Conservation (phyloP, 352 stramenopile genomes). For the Blastocystis hominis region DNA sequence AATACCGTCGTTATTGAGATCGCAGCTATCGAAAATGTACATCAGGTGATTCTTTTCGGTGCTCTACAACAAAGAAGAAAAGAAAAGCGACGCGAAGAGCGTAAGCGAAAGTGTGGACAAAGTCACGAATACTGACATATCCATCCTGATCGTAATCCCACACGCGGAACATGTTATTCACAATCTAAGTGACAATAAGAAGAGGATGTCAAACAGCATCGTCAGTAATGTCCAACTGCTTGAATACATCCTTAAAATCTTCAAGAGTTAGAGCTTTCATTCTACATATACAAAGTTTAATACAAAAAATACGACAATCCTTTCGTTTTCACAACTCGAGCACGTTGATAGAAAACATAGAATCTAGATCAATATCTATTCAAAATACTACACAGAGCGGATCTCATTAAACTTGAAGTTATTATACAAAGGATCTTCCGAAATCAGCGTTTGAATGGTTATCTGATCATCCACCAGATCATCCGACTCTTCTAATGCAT, state of each 20-base stretch:
- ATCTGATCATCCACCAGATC: background rate
- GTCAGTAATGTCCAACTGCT: background rate
- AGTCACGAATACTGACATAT: slow-evolving; percentile 31
- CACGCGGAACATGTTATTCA: background rate
- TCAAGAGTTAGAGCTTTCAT: slow-evolving; percentile 3
- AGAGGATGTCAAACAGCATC: background rate
- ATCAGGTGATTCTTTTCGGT: background rate
- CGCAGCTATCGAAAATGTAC: background rate
- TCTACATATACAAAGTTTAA: background rate
- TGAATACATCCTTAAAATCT: background rate
- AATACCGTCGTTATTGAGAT: background rate
- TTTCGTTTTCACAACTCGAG: background rate
- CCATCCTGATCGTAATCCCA: slow-evolving; percentile 45
- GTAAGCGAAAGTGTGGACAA: slow-evolving; percentile 37
- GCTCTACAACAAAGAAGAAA: background rate
- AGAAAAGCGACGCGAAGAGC: background rate
- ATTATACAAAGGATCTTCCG: slow-evolving; percentile 31
- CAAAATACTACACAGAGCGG: background rate
- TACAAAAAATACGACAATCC: background rate
- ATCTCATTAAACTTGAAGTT: slow-evolving; percentile 11
- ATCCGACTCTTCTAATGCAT: background rate
- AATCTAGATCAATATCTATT: background rate
- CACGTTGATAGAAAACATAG: slow-evolving; percentile 39
- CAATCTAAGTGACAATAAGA: background rate
- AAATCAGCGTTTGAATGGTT: slow-evolving; percentile 5